These are phyloP conservation scores for Yarrowia sp. DNA, from an alignment of 805 yeast species.

Conservation along the genomic window DNA sequence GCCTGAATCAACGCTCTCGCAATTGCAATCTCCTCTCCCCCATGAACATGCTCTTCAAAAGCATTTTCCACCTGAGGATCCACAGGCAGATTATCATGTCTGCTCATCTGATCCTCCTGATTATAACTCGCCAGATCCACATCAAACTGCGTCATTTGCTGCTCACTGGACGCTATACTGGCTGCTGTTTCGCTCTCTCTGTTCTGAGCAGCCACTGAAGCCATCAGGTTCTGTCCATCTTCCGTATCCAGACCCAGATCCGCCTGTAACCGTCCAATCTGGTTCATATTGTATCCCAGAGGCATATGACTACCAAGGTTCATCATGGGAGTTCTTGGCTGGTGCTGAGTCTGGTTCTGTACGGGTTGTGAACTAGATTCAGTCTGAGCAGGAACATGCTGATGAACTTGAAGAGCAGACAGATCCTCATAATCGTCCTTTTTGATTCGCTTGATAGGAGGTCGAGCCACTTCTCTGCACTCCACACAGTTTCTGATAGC, in stretches of 20 bases:
- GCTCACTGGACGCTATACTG: constrained; percentile 37
- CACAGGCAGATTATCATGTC: constrained; percentile 47
- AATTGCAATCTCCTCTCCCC: constrained; percentile 58
- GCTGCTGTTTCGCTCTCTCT: not conserved
- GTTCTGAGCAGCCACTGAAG: constrained; percentile 53
- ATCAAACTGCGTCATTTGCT: constrained; percentile 18
- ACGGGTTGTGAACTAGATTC: too few species aligned
- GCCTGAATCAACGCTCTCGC: constrained; percentile 67
- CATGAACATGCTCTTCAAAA: constrained; percentile 43
- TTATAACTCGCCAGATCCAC: constrained; percentile 28
- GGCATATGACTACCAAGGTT: constrained; percentile 11
- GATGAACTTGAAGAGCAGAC: constrained; percentile 30
- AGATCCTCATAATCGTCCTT: constrained; percentile 31
- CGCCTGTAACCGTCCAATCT: constrained; percentile 27
- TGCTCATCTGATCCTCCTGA: constrained; percentile 29
- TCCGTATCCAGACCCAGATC: constrained; percentile 44
- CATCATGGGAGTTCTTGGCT: not conserved
- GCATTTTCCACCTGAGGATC: constrained; percentile 57
- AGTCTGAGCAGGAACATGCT: not conserved
- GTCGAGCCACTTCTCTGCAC: constrained; percentile 54
- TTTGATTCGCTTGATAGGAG: constrained; percentile 33
- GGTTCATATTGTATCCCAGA: constrained; percentile 12
- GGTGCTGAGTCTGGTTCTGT: not conserved
- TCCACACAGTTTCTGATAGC: constrained; percentile 73
- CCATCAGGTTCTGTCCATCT: constrained; percentile 49